phyloP scores from a whole-genome alignment of 768 basidiomycete genomes.

The Suillus bovinus region DNA sequence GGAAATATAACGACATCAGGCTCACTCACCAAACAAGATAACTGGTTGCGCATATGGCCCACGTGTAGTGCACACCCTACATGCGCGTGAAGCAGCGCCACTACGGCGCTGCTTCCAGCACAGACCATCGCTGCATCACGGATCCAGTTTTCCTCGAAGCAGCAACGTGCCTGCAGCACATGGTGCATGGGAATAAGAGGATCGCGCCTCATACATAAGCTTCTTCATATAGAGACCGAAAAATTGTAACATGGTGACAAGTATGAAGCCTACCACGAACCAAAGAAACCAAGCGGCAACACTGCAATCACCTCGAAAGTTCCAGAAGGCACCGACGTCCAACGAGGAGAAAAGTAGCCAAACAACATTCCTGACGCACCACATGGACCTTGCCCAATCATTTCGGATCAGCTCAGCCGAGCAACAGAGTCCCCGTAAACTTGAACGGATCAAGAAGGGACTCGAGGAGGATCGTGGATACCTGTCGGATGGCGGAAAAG shows the following conservation, averaged over 20 bases:
- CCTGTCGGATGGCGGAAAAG: conserved; percentile 28
- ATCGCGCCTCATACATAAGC: conserved; percentile 5
- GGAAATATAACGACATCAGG: not conserved
- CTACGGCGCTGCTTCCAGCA: not conserved
- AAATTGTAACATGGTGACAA: not conserved
- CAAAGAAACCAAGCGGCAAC: not conserved
- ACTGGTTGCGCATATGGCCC: not conserved
- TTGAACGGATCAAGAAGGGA: conserved; percentile 33
- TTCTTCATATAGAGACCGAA: not conserved
- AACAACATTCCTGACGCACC: conserved; percentile 16
- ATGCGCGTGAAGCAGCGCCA: not conserved
- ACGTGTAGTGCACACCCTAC: conserved; percentile 3
- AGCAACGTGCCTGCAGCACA: not conserved
- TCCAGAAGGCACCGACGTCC: not conserved
- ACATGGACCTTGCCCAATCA: conserved; percentile 33
- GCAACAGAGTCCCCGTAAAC: conserved; percentile 25
- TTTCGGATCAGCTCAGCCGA: conserved; percentile 29
- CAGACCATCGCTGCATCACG: not conserved
- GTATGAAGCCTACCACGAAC: not conserved
- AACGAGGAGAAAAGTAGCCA: not conserved
- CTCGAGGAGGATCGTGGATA: conserved; percentile 32
- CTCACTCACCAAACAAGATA: not conserved
- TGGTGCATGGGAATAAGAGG: not conserved
- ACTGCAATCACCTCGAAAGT: conserved; percentile 11
- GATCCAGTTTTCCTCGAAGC: conserved; percentile 4